These are phyloP conservation scores for Suhomyces sp. DNA, from an alignment of 805 yeast species.

Conservation along the genomic window DNA sequence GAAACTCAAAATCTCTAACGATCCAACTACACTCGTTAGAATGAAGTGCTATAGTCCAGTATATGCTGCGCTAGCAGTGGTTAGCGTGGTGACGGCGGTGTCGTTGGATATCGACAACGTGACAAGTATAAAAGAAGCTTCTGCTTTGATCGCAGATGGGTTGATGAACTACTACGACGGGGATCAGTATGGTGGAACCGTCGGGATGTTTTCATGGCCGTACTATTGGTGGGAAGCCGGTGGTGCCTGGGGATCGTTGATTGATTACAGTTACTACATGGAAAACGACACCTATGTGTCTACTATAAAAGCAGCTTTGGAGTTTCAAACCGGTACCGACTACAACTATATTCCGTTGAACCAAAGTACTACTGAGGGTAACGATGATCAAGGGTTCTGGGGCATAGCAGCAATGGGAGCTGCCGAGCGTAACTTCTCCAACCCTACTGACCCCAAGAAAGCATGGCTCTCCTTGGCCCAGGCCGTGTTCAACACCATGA, in stretches of 20 bases:
- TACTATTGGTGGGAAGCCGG: slow-evolving; percentile 99
- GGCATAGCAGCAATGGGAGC: slow-evolving; percentile 91
- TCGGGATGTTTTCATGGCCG: slow-evolving; percentile 85
- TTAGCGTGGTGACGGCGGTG: slow-evolving; percentile 18
- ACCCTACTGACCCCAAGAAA: slow-evolving; percentile 36
- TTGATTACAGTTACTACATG: slow-evolving; percentile 73
- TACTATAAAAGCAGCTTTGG: slow-evolving; percentile 56
- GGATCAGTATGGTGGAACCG: slow-evolving; percentile 61
- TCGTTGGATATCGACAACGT: slow-evolving; percentile 37
- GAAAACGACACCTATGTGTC: slow-evolving; percentile 66
- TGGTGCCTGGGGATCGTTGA: slow-evolving; percentile 85
- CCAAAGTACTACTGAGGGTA: slow-evolving; percentile 91
- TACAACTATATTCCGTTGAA: slow-evolving; percentile 82
- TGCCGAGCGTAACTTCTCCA: slow-evolving; percentile 81
- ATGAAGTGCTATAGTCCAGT: not conserved
- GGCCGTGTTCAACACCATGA: slow-evolving; percentile 45
- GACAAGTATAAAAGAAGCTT: slow-evolving; percentile 52
- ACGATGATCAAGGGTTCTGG: slow-evolving; percentile 98
- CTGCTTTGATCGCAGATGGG: slow-evolving; percentile 63
- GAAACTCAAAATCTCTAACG: not conserved
- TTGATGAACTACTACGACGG: slow-evolving; percentile 82
- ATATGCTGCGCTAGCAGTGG: slow-evolving; percentile 5
- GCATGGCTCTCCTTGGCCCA: slow-evolving; percentile 42
- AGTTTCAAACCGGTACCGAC: slow-evolving; percentile 64
- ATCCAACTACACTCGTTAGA: not conserved